Conservation (phyloP, 257 asterid genomes). For the Nicotiana sylvestris region DNA sequence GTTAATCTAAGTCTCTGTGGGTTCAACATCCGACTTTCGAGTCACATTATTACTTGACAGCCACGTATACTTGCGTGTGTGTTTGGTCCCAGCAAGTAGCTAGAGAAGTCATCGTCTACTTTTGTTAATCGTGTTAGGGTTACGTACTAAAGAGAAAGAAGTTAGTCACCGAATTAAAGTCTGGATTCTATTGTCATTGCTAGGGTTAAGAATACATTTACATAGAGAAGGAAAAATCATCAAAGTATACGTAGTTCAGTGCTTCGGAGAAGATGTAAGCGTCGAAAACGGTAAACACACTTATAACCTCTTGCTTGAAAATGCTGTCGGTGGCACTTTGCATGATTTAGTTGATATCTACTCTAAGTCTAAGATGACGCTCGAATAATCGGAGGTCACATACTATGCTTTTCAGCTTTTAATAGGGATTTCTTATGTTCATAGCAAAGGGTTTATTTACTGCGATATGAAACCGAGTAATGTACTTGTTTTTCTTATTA, state of each 20-base stretch:
- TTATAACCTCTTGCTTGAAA: slow-evolving; percentile 1
- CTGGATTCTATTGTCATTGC: no score
- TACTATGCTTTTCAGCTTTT: slow-evolving; percentile 3
- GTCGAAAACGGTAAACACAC: not conserved
- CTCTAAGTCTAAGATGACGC: no score
- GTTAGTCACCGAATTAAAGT: no score
- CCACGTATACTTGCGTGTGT: no score
- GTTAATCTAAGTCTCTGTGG: no score
- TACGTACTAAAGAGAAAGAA: no score
- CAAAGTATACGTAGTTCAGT: not conserved
- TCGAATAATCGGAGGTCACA: not conserved
- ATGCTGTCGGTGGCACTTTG: not conserved
- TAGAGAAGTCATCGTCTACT: no score
- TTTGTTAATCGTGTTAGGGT: no score
- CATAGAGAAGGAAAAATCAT: not conserved
- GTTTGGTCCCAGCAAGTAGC: no score
- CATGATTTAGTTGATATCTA: not conserved
- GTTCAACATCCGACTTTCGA: no score
- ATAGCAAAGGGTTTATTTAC: slow-evolving; percentile 4
- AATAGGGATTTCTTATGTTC: not conserved
- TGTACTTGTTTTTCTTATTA: not conserved
- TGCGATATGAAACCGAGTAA: slow-evolving; percentile 10
- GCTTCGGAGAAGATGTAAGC: not conserved
- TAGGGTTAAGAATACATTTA: no score
- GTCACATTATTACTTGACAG: no score